Percentiles rank a stretch among this genome's conserved stretches.
Evolutionary conservation across 2,329 filamentous ascomycete species (phyloP).

Genomic region (Colletotrichum lini): DNA sequence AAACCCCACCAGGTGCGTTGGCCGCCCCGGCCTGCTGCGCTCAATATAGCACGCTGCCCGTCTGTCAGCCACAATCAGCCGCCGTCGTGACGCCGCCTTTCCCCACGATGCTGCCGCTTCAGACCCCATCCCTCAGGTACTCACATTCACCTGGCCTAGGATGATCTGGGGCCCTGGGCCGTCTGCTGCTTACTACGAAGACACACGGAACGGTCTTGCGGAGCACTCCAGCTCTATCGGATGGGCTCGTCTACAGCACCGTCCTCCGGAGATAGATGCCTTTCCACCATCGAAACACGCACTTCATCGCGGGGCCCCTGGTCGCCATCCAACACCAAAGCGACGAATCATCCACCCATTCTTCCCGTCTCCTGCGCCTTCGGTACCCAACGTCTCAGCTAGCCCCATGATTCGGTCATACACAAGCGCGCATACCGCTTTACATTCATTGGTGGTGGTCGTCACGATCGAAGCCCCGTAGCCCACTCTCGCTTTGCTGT

Average conservation of each 20-base stretch:
- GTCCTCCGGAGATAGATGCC: conserved; percentile 1
- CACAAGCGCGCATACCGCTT: conserved; percentile 18
- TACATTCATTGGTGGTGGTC: conserved; percentile 22
- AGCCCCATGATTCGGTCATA: conserved; percentile 24
- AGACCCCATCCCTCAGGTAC: conserved; percentile 1
- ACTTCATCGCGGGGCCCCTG: conserved; percentile 18
- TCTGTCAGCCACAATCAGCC: conserved; percentile 40
- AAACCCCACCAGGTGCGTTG: conserved; percentile 17
- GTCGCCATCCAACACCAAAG: conserved; percentile 13
- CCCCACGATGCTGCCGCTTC: conserved; percentile 21
- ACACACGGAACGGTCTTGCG: conserved; percentile 28
- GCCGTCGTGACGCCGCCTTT: conserved; percentile 34
- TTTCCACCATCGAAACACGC: conserved; percentile 8
- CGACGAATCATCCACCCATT: conserved; percentile 30
- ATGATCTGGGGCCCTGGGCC: conserved; percentile 20
- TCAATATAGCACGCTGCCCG: conserved; percentile 32
- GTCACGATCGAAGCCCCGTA: conserved; percentile 14
- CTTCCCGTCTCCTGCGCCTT: conserved; percentile 30
- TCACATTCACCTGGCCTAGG: conserved; percentile 31
- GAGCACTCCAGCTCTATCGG: conserved; percentile 10
- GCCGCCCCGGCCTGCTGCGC: conserved; percentile 10
- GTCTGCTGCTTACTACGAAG: conserved; percentile 9
- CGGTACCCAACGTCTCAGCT: conserved; percentile 29
- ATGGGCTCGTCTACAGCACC: conserved; percentile 9
- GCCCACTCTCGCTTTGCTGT: conserved; percentile 34